Percentiles rank a stretch among this genome's conserved stretches.
Evolutionary conservation across 768 basidiomycete species (phyloP).

Genomic region (Suillus decipiens): DNA sequence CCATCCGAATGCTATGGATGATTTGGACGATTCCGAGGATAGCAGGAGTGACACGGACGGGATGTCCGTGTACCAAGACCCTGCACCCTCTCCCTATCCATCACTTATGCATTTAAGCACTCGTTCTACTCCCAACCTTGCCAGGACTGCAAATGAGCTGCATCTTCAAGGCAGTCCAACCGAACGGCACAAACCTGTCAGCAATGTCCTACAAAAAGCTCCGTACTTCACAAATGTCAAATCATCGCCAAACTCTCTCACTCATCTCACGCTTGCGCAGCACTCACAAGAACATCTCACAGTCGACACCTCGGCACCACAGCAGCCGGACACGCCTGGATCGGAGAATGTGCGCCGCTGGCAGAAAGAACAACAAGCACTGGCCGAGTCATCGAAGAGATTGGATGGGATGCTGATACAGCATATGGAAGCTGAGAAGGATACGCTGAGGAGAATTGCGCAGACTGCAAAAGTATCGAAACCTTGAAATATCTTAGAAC

Average conservation of each 20-base stretch:
- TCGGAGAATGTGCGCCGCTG: slow-evolving; percentile 29
- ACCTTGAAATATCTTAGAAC: slow-evolving; percentile 20
- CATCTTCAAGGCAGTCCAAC: slow-evolving; percentile 34
- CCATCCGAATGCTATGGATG: slow-evolving; percentile 73
- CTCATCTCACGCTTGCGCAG: slow-evolving; percentile 35
- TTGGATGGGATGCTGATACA: slow-evolving; percentile 80
- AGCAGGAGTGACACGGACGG: slow-evolving; percentile 41
- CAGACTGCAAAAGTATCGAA: slow-evolving; percentile 39
- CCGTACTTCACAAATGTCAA: slow-evolving; percentile 53
- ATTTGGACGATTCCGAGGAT: slow-evolving; percentile 61
- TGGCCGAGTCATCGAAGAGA: slow-evolving; percentile 60
- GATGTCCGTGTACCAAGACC: slow-evolving; percentile 26
- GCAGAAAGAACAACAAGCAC: slow-evolving; percentile 34
- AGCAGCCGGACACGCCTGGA: slow-evolving; percentile 19
- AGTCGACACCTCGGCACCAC: slow-evolving; percentile 13
- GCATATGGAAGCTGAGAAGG: slow-evolving; percentile 84
- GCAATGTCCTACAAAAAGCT: slow-evolving; percentile 44
- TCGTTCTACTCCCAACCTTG: slow-evolving; percentile 67
- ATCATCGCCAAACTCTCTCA: slow-evolving; percentile 32
- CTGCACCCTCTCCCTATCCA: slow-evolving; percentile 33
- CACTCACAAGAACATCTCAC: slow-evolving; percentile 45
- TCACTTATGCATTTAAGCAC: slow-evolving; percentile 67
- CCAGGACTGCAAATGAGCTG: slow-evolving; percentile 40
- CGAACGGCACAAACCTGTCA: slow-evolving; percentile 52
- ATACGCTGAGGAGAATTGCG: slow-evolving; percentile 77